phyloP scores from a whole-genome alignment of 345 rosid genomes.

The Salix purpurea region DNA sequence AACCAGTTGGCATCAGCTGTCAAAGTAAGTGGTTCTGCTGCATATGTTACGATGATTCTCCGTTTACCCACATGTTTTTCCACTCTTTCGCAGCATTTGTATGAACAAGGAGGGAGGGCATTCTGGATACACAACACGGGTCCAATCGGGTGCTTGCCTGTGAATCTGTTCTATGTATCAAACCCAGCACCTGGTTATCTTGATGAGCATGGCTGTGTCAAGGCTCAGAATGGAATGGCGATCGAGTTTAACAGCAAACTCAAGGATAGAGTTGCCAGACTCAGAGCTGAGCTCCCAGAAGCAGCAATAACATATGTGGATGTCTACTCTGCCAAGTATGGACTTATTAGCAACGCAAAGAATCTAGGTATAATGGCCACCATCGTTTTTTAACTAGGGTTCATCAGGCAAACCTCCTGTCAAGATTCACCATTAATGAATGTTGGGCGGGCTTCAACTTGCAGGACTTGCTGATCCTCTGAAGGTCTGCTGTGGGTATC shows the following conservation, averaged over 20 bases:
- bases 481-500: slow-evolving; percentile 60
- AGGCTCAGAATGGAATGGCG: slow-evolving; percentile 72
- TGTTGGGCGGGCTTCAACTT: neutral
- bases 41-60: neutral
- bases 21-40: slow-evolving; percentile 42
- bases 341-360: slow-evolving; percentile 61
- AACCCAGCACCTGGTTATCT: slow-evolving; percentile 62
- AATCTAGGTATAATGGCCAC: slow-evolving; percentile 45
- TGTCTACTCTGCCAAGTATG: slow-evolving; percentile 66
- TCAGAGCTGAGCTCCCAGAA: slow-evolving; percentile 53
- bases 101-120: slow-evolving; percentile 52
- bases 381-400: neutral
- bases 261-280: slow-evolving; percentile 49
- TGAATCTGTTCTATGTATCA: slow-evolving; percentile 58
- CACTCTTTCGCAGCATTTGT: slow-evolving; percentile 33
- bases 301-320: slow-evolving; percentile 81
- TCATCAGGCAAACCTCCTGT: too few relatives aligned
- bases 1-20: slow-evolving; percentile 80
- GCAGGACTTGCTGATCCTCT: slow-evolving; percentile 51
- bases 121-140: slow-evolving; percentile 90
- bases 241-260: slow-evolving; percentile 68
- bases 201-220: slow-evolving; percentile 66
- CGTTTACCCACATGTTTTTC: too few relatives aligned
- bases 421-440: neutral
- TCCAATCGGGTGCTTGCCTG: slow-evolving; percentile 84